phyloP scores from a whole-genome alignment of 106 monocot genomes.

The Hemerocallis citrina region DNA sequence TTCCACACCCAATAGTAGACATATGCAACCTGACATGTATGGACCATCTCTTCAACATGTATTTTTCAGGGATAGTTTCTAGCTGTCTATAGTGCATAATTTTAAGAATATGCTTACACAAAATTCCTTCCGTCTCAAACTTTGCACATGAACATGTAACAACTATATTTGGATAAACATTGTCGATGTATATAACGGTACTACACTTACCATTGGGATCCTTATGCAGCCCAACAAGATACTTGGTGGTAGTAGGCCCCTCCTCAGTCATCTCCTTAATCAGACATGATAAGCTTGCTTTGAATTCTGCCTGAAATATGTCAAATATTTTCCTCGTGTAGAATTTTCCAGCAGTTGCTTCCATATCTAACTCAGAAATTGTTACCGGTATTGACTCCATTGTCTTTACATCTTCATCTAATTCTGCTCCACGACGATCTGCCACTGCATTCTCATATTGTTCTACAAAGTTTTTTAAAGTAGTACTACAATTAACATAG shows the following conservation, averaged over 20 bases:
- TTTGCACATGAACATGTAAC: not conserved
- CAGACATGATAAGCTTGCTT: not conserved
- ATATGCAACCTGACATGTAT: no score
- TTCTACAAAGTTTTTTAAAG: conserved; percentile 13
- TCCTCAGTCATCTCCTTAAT: not conserved
- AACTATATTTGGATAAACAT: not conserved
- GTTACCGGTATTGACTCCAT: not conserved
- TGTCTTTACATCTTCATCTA: conserved; percentile 13
- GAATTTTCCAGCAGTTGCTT: not conserved
- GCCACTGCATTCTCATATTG: conserved; percentile 13
- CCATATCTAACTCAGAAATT: not conserved
- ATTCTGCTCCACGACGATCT: conserved; percentile 10
- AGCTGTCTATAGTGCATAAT: not conserved
- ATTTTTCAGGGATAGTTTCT: not conserved
- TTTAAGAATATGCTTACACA: not conserved
- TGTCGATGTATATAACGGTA: not conserved
- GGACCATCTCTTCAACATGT: conserved; percentile 1
- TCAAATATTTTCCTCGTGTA: conserved; percentile 2
- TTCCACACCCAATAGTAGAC: no score
- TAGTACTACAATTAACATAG: conserved; percentile 13
- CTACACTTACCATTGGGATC: not conserved
- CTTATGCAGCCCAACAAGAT: not conserved
- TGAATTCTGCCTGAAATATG: not conserved
- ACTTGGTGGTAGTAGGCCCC: not conserved
- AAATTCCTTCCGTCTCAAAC: conserved; percentile 1